These are phyloP conservation scores for Ramaria sp. DNA, from an alignment of 768 basidiomycete species.

Conservation along the genomic window DNA sequence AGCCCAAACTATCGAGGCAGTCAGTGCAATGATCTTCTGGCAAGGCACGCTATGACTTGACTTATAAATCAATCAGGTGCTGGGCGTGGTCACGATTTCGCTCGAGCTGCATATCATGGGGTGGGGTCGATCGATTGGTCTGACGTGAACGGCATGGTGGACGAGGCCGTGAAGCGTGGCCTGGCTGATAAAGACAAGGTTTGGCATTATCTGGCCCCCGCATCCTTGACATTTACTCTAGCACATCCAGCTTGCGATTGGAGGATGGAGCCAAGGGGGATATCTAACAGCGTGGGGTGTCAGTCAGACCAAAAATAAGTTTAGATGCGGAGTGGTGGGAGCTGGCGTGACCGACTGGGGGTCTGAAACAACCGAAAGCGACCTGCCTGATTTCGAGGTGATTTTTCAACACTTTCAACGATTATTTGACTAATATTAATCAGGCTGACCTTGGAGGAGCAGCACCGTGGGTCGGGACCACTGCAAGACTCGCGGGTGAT, in stretches of 20 bases:
- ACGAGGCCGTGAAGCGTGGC: slow-evolving; percentile 11
- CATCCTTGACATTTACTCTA: neutral
- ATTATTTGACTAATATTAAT: neutral
- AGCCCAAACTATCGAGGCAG: slow-evolving; percentile 12
- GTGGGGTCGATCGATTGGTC: slow-evolving; percentile 13
- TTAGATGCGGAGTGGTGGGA: slow-evolving; percentile 9
- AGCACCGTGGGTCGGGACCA: slow-evolving; percentile 7
- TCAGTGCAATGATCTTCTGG: neutral
- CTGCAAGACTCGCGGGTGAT: neutral
- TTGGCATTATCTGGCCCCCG: neutral
- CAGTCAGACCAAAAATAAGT: slow-evolving; percentile 11
- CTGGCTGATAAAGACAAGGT: slow-evolving; percentile 7
- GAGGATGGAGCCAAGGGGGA: slow-evolving; percentile 13
- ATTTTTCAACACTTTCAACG: neutral
- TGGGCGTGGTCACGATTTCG: slow-evolving; percentile 11
- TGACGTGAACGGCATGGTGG: slow-evolving; percentile 11
- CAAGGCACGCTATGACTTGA: neutral
- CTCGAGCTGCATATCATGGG: slow-evolving; percentile 3
- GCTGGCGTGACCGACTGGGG: slow-evolving; percentile 12
- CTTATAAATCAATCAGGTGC: neutral
- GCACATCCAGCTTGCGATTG: slow-evolving; percentile 6
- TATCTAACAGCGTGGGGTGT: slow-evolving; percentile 13
- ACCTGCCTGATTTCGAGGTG: slow-evolving; percentile 10
- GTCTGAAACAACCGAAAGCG: slow-evolving; percentile 3
- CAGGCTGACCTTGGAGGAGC: slow-evolving; percentile 5